Evolutionary conservation across 441 rosid species (phyloP).

Genomic region (Pelargonium cotyledonis): DNA sequence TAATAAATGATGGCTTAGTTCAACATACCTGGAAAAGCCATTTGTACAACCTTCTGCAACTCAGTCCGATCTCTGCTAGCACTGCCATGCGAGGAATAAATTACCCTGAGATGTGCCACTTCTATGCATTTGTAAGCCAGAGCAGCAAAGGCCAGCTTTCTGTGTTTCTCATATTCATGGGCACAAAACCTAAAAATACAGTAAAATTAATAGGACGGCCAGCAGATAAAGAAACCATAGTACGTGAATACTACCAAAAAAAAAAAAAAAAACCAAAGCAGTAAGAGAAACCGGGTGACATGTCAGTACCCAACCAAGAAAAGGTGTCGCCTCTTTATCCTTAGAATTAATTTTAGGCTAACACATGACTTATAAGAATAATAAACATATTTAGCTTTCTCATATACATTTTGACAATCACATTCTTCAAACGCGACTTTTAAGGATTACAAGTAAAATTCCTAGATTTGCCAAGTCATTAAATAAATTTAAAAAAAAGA

Average conservation of each 20-base stretch:
- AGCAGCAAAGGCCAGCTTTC: constrained; percentile 77
- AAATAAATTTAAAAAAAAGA: not conserved
- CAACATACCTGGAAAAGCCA: constrained; percentile 50
- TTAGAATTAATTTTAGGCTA: not conserved
- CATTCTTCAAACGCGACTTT: not conserved
- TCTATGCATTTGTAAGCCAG: constrained; percentile 90
- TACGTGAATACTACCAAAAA: not conserved
- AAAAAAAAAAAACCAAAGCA: not conserved
- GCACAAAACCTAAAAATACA: constrained; percentile 54
- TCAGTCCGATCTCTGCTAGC: constrained; percentile 47
- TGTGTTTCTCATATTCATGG: constrained; percentile 50
- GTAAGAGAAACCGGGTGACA: not conserved
- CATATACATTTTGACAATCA: not conserved
- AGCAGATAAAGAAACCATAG: constrained; percentile 12
- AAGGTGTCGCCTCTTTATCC: constrained; percentile 8
- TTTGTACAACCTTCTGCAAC: constrained; percentile 48
- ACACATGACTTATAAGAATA: not conserved
- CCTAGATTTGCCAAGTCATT: no score
- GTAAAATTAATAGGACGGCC: constrained; percentile 19
- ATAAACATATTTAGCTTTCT: no score
- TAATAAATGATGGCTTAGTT: not conserved
- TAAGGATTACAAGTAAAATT: not conserved
- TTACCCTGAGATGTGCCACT: constrained; percentile 70
- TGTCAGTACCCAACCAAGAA: constrained; percentile 1
- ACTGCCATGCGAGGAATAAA: constrained; percentile 38